phyloP scores from a whole-genome alignment of 2,329 filamentous ascomycete genomes.

The Daldinia sp. region DNA sequence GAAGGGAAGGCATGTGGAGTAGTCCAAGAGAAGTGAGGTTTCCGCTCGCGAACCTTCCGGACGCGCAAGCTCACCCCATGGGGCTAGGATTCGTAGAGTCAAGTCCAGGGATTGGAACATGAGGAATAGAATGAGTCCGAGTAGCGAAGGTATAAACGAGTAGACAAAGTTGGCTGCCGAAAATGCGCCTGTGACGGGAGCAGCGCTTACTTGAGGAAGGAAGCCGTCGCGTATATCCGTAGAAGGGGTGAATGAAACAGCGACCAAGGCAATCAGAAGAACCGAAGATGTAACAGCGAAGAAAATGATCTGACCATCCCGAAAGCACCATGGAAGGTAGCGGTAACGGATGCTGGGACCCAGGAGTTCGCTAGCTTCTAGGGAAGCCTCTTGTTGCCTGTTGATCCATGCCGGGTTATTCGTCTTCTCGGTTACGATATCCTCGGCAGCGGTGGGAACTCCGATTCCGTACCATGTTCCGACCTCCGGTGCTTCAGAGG shows the following conservation, averaged over 20 bases:
- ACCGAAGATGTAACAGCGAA: conserved; percentile 68
- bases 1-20: conserved; percentile 71
- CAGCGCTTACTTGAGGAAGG: conserved; percentile 69
- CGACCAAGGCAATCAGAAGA: conserved; percentile 74
- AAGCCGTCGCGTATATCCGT: conserved; percentile 76
- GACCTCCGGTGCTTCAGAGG: conserved; percentile 65
- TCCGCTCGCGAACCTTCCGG: conserved; percentile 68
- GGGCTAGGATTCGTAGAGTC: conserved; percentile 70
- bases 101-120: conserved; percentile 73
- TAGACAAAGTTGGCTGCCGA: conserved; percentile 90
- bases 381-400: conserved; percentile 42
- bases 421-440: conserved; percentile 40
- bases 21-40: conserved; percentile 73
- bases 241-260: conserved; percentile 79
- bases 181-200: conserved; percentile 71
- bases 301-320: conserved; percentile 69
- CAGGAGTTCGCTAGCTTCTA: conserved; percentile 58
- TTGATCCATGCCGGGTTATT: conserved; percentile 42
- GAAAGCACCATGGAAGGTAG: conserved; percentile 81
- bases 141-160: conserved; percentile 73
- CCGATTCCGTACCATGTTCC: conserved; percentile 72
- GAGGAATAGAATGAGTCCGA: conserved; percentile 74
- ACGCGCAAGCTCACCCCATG: conserved; percentile 70
- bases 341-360: conserved; percentile 64
- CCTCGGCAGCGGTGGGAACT: conserved; percentile 40